These are phyloP conservation scores for Erysimum pusillum DNA, from an alignment of 441 rosid genomes.

Conservation along the genomic window DNA sequence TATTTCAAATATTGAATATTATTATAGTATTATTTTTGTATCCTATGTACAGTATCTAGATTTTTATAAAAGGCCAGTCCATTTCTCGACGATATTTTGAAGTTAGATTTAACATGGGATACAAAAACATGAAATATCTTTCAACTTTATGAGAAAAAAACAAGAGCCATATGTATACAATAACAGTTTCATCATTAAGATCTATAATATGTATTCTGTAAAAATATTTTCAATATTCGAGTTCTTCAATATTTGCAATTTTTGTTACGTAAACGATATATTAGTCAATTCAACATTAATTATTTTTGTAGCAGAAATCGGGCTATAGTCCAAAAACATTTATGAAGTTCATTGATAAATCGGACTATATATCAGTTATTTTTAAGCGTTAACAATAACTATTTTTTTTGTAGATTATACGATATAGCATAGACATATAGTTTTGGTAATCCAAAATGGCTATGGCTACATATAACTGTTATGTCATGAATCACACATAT, in stretches of 20 bases:
- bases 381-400: too few relatives aligned
- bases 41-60: not conserved
- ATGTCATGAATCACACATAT: too few relatives aligned
- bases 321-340: not conserved
- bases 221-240: not conserved
- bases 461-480: too few relatives aligned
- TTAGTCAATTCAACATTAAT: too few relatives aligned
- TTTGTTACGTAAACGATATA: not conserved
- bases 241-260: too few relatives aligned
- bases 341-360: too few relatives aligned
- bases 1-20: constrained; percentile 6
- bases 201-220: not conserved
- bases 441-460: too few relatives aligned
- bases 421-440: too few relatives aligned
- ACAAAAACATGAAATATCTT: constrained; percentile 14
- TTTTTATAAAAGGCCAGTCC: constrained; percentile 6
- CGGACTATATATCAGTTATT: too few relatives aligned
- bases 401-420: too few relatives aligned
- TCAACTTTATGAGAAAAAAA: not conserved
- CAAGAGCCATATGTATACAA: not conserved
- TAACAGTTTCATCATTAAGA: too few relatives aligned
- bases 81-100: constrained; percentile 13
- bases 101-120: not conserved
- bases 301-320: too few relatives aligned
- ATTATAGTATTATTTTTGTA: not conserved